Conservation (phyloP, 441 rosid species). For the Mallotus japonicus region DNA sequence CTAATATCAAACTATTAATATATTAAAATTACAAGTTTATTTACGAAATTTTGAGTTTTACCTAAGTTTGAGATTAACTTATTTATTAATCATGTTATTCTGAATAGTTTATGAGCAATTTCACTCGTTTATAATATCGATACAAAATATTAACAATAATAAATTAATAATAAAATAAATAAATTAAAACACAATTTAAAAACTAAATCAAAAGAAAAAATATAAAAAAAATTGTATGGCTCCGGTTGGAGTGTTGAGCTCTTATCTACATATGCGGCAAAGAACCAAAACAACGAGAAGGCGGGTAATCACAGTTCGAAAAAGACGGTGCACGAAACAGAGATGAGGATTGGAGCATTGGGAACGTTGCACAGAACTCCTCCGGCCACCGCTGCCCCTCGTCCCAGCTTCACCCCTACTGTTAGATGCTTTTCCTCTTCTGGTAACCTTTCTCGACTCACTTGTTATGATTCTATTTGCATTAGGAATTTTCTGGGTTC, state of each 20-base stretch:
- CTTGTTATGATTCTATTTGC: not conserved
- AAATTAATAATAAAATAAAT: not conserved
- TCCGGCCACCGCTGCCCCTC: conserved; percentile 21
- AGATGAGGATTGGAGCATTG: conserved; percentile 34
- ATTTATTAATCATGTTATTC: too few species aligned
- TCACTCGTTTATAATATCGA: too few species aligned
- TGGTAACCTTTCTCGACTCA: conserved; percentile 16
- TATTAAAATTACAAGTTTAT: too few species aligned
- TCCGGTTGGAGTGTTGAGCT: not conserved
- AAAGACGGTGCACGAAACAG: not conserved
- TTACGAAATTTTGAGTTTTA: too few species aligned
- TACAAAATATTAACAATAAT: not conserved
- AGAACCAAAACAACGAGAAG: not conserved
- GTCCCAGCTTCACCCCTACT: conserved; percentile 29
- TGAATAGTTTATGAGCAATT: too few species aligned
- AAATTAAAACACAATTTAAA: not conserved
- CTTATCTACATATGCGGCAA: not conserved
- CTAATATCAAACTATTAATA: too few species aligned
- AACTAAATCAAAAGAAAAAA: not conserved
- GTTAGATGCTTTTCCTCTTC: conserved; percentile 41
- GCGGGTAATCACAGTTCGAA: not conserved
- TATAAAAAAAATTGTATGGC: conserved; percentile 9
- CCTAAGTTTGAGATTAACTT: too few species aligned
- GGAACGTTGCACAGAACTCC: conserved; percentile 34
- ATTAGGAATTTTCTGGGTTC: not conserved